Percentiles rank a stretch among this genome's conserved stretches.
Evolutionary conservation across 2,329 filamentous ascomycete species (phyloP).

Genomic region (Chaetomiaceae sp.): DNA sequence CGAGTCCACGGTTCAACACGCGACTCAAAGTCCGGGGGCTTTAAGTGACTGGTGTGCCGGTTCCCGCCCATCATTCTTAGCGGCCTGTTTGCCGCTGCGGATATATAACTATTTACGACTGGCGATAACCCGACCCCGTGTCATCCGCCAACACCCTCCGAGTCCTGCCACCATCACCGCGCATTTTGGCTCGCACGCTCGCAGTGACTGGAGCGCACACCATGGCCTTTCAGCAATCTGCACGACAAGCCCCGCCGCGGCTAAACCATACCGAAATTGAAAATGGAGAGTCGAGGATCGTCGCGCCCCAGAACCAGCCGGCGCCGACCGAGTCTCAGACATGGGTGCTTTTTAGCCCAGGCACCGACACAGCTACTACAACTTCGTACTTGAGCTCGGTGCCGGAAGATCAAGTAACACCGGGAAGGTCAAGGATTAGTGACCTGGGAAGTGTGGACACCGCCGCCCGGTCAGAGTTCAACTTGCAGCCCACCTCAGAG

Average conservation of each 20-base stretch:
- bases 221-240: conserved; percentile 54
- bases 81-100: background rate
- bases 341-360: conserved; percentile 92
- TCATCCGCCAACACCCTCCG: background rate
- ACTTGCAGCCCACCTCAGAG: conserved; percentile 32
- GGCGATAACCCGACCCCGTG: no score
- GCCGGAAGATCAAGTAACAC: conserved; percentile 58
- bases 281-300: conserved; percentile 37
- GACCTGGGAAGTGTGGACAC: conserved; percentile 77
- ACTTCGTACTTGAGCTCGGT: conserved; percentile 66
- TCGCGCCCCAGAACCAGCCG: conserved; percentile 29
- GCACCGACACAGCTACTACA: conserved; percentile 56
- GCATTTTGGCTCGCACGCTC: no score
- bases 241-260: conserved; percentile 49
- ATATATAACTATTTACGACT: no score
- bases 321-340: conserved; percentile 71
- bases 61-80: background rate
- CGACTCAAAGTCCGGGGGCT: background rate
- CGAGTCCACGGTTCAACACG: background rate
- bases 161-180: background rate
- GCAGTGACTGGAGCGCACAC: conserved; percentile 33
- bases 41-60: background rate
- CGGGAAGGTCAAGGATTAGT: conserved; percentile 69
- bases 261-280: conserved; percentile 39
- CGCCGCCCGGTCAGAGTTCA: conserved; percentile 55